Evolutionary conservation across 441 rosid species (phyloP), one percentile per base, ranked within the genome.

Genomic region (Cnidoscolus chayamansa): DNA sequence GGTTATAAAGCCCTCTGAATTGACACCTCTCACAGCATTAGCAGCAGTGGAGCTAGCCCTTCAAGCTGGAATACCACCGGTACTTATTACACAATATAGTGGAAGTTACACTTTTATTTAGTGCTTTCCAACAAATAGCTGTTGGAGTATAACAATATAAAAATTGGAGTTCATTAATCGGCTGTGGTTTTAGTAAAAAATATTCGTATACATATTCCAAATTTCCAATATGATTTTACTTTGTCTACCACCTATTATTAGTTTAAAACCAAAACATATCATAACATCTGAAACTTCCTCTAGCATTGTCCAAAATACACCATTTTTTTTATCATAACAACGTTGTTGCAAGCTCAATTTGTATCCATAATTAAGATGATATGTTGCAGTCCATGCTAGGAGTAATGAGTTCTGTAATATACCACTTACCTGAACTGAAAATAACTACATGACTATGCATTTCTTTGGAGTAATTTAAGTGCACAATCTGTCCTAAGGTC

Each of bases 11-110:
- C 97, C 99, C 72, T 93, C 97, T 60, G 98, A 96, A 82, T 86
- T 93, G 76, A 93, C 98, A 3, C 99, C 98, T 53, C 92, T 95
- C 72, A 91, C 92, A 35, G 99, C 98, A 68, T 87, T 95, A 79
- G 98, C 97, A 55, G 95, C 98, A 15, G 98, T 94, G 70, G 97
- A 91, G 83, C 89, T 95, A 58, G 86, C 99, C 63, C 87, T 91
- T 86, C 98, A 89, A 81, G 98, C 99, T 84, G 99, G 99, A 85
- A 89, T 96, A 73, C 97, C 97, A 59, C 93, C 94, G 86, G 99
- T 95, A 86, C 71, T 71, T 50, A 49, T 19, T 25, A 10, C 15
- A 1, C 17, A 16, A 20, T 51, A 32, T 10, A 12, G 12, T 50
- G 31, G 32, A 51, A 70, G 55, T 37, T 63, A 7, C 43, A 45